Base-by-base conservation (phyloP, 805 yeast genomes). In the Candida peoriensis region DNA sequence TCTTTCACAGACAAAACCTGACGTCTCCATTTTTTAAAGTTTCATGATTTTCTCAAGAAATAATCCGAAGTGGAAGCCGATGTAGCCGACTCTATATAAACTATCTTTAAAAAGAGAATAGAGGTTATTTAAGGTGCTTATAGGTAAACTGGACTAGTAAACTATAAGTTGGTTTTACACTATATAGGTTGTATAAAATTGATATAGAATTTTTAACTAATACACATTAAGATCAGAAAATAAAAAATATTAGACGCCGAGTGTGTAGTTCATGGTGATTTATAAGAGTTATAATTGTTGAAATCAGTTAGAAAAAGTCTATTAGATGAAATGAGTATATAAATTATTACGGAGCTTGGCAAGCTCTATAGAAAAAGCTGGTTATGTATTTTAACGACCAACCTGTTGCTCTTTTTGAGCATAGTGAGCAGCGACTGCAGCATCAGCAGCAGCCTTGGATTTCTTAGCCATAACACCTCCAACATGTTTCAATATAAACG, bases 401-500 rank as follows among this genome's bases (percentile, higher is more conserved):
- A n/a, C n/a, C n/a, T n/a, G n/a, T n/a, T n/a, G n/a, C 16, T 28
- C n/a, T 17, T 28, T n/a, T 10, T 20, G 23, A 8, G 24, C 22
- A 20, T n/a, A 25, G 28, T 12, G 17, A 10, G 8, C 20, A 22
- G 31, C 21, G 13, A 24, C 30, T 14, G 28, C 32, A n/a, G 32
- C 33, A 12, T 28, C 35, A 17, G 33, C 33, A 11, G 28, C 42
- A 17, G 38, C 36, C 22, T 32, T 28, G 2, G 33, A 56, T 57
- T 39, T 44, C 38, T 55, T 58, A 8, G 50, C 60, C 60, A 61
- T 56, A 22, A 44, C 54, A 13, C 51, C 48, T 7, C 68, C 70
- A 37, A 70, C 71, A 24, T 61, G 54, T 29, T 55, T 57, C 36
- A 76, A 48, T 17, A 68, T 63, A 13, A 73, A 42, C 6, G 81